Conservation (phyloP, 768 basidiomycete genomes). For the Mycena latifolia region DNA sequence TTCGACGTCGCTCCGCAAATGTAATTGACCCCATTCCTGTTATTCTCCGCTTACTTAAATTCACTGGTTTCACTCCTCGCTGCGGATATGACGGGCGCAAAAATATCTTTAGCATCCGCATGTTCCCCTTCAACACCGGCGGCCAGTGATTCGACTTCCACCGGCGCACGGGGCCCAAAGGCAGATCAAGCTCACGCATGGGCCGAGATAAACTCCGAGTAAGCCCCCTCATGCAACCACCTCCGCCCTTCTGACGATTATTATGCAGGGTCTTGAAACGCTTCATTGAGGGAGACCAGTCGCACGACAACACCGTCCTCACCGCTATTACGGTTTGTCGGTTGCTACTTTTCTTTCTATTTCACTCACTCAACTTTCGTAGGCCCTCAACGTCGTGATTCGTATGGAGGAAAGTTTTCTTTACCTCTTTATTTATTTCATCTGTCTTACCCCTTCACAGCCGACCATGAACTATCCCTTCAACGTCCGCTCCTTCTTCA, state of each 20-base stretch:
- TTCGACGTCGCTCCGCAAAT: conserved; percentile 66
- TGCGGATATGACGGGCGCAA: conserved; percentile 68
- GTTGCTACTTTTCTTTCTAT: too few species aligned
- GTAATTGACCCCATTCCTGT: too few species aligned
- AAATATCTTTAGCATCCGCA: conserved; percentile 74
- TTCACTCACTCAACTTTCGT: too few species aligned
- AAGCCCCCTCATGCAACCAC: conserved; percentile 1
- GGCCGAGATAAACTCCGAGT: conserved; percentile 67
- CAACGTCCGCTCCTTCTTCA: conserved; percentile 73
- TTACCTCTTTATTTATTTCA: neutral
- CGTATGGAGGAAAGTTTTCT: conserved; percentile 51
- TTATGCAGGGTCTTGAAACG: conserved; percentile 66
- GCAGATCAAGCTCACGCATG: conserved; percentile 68
- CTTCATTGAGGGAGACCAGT: conserved; percentile 66
- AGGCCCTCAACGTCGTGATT: conserved; percentile 71
- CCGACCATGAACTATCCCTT: conserved; percentile 70
- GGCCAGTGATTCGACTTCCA: conserved; percentile 75
- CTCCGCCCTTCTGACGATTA: neutral
- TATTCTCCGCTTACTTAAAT: too few species aligned
- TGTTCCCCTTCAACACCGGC: conserved; percentile 66
- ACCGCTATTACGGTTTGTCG: conserved; percentile 73
- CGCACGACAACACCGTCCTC: conserved; percentile 65
- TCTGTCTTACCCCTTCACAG: neutral
- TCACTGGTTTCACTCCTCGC: conserved; percentile 69
- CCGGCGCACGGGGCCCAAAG: conserved; percentile 63